Base-by-base conservation (phyloP, 805 yeast genomes). In the Cyberlindnera amylophila region DNA sequence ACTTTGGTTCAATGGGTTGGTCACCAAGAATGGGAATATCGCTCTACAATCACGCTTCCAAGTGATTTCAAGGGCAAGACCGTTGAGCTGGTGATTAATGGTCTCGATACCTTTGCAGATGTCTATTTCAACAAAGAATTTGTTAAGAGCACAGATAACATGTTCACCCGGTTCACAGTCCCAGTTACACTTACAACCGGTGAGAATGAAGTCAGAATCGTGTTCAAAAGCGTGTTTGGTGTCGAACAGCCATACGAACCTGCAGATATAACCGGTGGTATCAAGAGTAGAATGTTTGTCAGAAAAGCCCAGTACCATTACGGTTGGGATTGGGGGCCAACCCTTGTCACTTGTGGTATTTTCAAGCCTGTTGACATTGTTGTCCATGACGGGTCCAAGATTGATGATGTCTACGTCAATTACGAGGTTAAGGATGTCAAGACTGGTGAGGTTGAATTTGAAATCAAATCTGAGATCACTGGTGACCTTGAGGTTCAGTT, bases 291-390 rank as follows among this genome's bases (percentile, higher is more conserved):
- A 30, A 54, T 69, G 41, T 67, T 71, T 39, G 66, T 69, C 14
- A 60, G 81, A 47, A 74, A 74, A 51, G 75, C 79, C 1, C 79
- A 72, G 52, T 74, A 74, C 50, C 77, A 73, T 46, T 75, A 63
- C 50, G 80, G 81, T 2, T 75, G 79, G 81, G 81, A 75, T 53
- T 75, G 80, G 81, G 79, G 79, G 15, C 75, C 55, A 12, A 45
- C 44, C 2, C 18, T 51, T n/a, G 38, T 46, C 11, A 40, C 51
- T 8, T 49, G 47, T 39, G 51, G 53, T 30, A 43, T 47, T 16
- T 43, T 21, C 36, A 49, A 39, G 17, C 52, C 52, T 1, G 47
- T 49, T 3, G 46, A 51, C 26, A 31, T 49, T 16, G 34, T 48
- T 4, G 6, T 36, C 5, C 39, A 38, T 19, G 38, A 41, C 2